Evolutionary conservation across 305 asterid genomes (phyloP).

Genomic region (Plantago coronopus): DNA sequence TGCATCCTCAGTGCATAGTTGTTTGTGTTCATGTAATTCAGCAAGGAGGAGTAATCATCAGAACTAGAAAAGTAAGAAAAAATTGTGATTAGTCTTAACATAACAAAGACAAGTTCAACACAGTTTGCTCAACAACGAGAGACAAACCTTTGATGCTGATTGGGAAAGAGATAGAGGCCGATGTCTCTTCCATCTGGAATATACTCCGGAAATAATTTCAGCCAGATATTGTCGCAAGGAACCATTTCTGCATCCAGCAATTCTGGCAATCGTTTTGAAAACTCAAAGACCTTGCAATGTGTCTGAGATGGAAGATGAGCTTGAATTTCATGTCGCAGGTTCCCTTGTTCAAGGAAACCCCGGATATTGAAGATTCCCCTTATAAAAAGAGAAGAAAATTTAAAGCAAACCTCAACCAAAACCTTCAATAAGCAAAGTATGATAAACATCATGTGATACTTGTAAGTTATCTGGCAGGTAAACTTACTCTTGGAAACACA

Average conservation of each 20-base stretch:
- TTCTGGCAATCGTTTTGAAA: conserved; percentile 32
- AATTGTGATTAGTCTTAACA: not conserved
- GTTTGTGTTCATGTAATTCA: conserved; percentile 25
- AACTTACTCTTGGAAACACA: not conserved
- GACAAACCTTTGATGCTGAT: conserved; percentile 38
- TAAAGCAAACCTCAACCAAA: not conserved
- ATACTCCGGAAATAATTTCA: conserved; percentile 24
- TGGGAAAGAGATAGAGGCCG: conserved; percentile 57
- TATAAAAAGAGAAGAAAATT: conserved; percentile 4
- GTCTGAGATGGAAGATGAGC: conserved; percentile 37
- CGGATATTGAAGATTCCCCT: conserved; percentile 33
- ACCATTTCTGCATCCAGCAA: conserved; percentile 34
- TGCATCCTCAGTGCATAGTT: conserved; percentile 31
- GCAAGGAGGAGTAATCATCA: conserved; percentile 25
- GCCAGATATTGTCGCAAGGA: conserved; percentile 25
- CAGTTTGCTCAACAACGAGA: not conserved
- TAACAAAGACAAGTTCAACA: not conserved
- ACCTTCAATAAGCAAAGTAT: not conserved
- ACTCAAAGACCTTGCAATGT: conserved; percentile 27
- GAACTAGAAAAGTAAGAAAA: conserved; percentile 20
- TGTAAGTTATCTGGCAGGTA: not conserved
- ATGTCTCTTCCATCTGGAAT: conserved; percentile 40
- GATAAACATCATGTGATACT: not conserved
- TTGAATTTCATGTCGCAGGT: conserved; percentile 19
- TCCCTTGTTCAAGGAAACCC: conserved; percentile 19